phyloP scores from a whole-genome alignment of 352 stramenopile genomes.

The Phytophthora ohioensis region DNA sequence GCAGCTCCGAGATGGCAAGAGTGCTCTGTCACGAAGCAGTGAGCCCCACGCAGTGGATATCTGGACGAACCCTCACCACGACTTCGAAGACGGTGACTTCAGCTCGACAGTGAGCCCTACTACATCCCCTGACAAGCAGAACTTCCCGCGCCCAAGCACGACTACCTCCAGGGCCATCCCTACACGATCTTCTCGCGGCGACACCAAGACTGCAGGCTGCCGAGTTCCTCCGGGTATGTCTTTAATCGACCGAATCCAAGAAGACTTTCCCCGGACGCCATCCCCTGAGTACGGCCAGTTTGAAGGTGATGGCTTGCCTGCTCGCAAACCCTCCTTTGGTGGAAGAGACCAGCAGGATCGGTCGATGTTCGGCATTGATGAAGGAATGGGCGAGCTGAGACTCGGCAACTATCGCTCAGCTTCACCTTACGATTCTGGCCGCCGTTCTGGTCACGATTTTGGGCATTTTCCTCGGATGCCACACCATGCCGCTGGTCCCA shows the following conservation, averaged over 20 bases:
- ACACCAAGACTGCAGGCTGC: constrained; percentile 31
- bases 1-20: constrained; percentile 25
- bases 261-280: constrained; percentile 80
- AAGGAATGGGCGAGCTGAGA: constrained; percentile 42
- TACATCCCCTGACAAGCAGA: constrained; percentile 45
- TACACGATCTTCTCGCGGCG: constrained; percentile 16
- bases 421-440: constrained; percentile 22
- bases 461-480: constrained; percentile 23
- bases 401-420: constrained; percentile 40
- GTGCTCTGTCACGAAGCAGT: constrained; percentile 15
- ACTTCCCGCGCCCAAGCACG: constrained; percentile 29
- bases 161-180: constrained; percentile 16
- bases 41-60: constrained; percentile 32
- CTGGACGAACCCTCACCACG: constrained; percentile 45
- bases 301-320: constrained; percentile 21
- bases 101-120: constrained; percentile 32
- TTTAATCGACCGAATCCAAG: constrained; percentile 80
- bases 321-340: constrained; percentile 28
- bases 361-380: constrained; percentile 33
- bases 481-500: constrained; percentile 17
- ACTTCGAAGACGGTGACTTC: constrained; percentile 36
- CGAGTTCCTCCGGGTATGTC: constrained; percentile 54
- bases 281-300: constrained; percentile 66
- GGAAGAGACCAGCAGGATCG: constrained; percentile 25
- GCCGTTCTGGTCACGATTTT: constrained; percentile 24